Base-by-base conservation (phyloP, 345 rosid genomes). In the Dipteronia sinensis region DNA sequence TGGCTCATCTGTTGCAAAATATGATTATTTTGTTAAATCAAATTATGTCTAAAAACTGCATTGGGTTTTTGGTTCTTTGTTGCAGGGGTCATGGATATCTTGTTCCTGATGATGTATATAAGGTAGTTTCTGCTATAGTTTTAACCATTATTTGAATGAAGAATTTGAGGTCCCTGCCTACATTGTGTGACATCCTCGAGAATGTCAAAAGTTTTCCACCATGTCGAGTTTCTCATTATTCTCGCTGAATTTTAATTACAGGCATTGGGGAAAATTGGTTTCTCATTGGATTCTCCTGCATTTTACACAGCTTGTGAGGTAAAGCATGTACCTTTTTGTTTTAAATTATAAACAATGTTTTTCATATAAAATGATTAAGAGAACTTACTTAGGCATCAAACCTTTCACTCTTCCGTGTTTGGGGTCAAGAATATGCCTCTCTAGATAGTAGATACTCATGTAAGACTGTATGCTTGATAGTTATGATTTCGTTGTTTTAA, bases 231-330 rank as follows among this genome's bases (percentile, higher is more conserved):
- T 69, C 25, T 55, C 31, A 10, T 70, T 29, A 16, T 65, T 49
- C 46, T 65, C 76, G 19, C 42, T 65, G 25, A 70, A 69, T 4
- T 44, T 53, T 79, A 64, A 27, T 81, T 81, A 34, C 90, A 91
- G 93, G 93, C 85, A 71, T 80, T 91, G 86, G 78, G 76, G 76
- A 91, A 91, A 80, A 84, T 88, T 69, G 95, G 93, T 68, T 89
- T 88, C 84, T 75, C 89, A 0, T 73, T 91, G 63, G 95, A 89
- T 77, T 78, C 91, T 71, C 95, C 95, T 7, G 83, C 95, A 61
- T 89, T 89, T 77, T 89, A 87, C 82, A 86, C 91, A 4, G 87
- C 81, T 11, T 91, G 93, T 80, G 92, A 91, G 92, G 95, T 91
- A 78, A 83, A 42, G 58, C 58, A n/a, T 73, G 27, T 64, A 10